Percentiles rank a stretch among this genome's conserved stretches.
These are phyloP conservation scores for Talaromyces pinophilus DNA, from an alignment of 2,329 filamentous ascomycete genomes.

Conservation along the genomic window DNA sequence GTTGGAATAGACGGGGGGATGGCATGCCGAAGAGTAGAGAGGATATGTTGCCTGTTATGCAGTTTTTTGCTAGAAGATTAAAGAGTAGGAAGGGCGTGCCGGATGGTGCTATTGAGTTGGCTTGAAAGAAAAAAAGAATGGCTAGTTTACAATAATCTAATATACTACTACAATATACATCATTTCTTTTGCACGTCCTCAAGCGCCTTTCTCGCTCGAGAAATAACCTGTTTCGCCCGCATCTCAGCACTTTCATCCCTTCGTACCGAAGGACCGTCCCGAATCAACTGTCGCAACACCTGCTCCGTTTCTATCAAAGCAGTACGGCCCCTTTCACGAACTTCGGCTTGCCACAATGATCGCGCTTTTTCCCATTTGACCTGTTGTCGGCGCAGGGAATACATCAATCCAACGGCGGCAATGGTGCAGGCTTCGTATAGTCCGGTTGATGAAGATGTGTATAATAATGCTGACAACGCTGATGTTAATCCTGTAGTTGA, in stretches of 20 bases:
- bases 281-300: constrained; percentile 50
- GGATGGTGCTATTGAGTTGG: constrained; percentile 48
- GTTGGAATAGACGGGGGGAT: constrained; percentile 71
- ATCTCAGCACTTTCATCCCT: constrained; percentile 44
- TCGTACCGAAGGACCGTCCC: constrained; percentile 41
- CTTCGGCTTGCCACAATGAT: constrained; percentile 53
- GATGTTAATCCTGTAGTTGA: constrained; percentile 68
- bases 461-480: constrained; percentile 58
- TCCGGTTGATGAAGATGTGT: constrained; percentile 54
- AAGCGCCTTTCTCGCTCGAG: constrained; percentile 50
- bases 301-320: constrained; percentile 58
- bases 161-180: constrained; percentile 21
- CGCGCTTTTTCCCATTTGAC: constrained; percentile 59
- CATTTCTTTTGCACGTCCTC: constrained; percentile 33
- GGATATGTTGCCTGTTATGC: constrained; percentile 89
- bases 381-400: constrained; percentile 60
- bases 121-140: constrained; percentile 26
- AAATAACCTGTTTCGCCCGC: constrained; percentile 48
- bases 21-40: constrained; percentile 80
- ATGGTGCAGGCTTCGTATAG: constrained; percentile 61
- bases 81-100: constrained; percentile 49
- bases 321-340: constrained; percentile 60
- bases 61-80: constrained; percentile 58
- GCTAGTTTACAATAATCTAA: constrained; percentile 12
- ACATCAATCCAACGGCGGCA: constrained; percentile 60